Evolutionary conservation across 139 green algal genomes (phyloP), one percentile per base, ranked within the genome.

Genomic region (Chlamydomonas sp.): DNA sequence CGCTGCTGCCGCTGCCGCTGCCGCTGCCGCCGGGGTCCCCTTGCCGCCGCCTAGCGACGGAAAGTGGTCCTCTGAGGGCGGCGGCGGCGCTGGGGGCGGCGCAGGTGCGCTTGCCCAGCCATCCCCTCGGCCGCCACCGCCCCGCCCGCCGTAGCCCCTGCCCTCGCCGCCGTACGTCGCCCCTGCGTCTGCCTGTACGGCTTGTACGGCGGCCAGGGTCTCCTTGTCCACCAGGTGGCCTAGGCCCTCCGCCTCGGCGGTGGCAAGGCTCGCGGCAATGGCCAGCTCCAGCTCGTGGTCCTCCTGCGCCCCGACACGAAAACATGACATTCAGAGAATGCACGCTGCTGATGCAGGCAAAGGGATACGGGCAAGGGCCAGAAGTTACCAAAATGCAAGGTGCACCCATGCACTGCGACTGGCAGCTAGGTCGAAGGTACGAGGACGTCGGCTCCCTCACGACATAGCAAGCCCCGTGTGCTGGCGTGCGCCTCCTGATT

Each of bases 161-260:
- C 9, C 31, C 71, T 8, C 71, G 57, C 71, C 71, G 31, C 31
- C 31, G 31, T 49, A 49, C 31, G 31, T 49, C 31, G 31, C 31
- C 31, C 31, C 31, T 49, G 31, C 31, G 31, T 49, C 31, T 49
- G 31, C 31, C 31, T 49, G 31, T 49, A 49, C 31, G 31, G 63
- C 63, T 49, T 75, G 63, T 1, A 87, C 61, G 17, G 83, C 83
- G 6, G 83, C 83, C 10, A 81, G 72, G 3, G 73, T 68, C 1
- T 89, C 77, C 12, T 63, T 62, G 14, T 89, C 85, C 2, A 89
- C 66, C 31, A 89, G 68, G 20, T 89, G 66, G 0, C 31, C 16
- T 3, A 73, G 64, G 9, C 85, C 85, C 77, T 89, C 85, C 64
- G 85, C 68, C 85, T 89, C 31, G 0, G 85, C 85, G 66, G 74